A percentile compares a stretch with the other conserved stretches of the same genome.
These are phyloP conservation scores for Cornus kousa DNA, from an alignment of 148 eudicot genomes.

Conservation along the genomic window DNA sequence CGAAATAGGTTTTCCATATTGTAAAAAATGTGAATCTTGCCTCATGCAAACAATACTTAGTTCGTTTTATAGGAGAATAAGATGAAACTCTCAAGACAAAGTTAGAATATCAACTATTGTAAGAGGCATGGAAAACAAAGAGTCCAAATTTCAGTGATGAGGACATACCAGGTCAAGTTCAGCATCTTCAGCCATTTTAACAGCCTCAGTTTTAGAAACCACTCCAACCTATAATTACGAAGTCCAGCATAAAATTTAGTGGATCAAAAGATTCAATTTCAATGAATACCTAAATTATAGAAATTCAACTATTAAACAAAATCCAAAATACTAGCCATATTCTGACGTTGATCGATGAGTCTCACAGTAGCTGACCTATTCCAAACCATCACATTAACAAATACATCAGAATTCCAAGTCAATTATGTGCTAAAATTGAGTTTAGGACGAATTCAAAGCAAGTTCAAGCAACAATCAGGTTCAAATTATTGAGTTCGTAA, in stretches of 20 bases:
- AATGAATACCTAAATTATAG: too few species aligned
- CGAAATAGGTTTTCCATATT: background rate
- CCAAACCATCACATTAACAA: constrained; percentile 17
- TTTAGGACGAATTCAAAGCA: background rate
- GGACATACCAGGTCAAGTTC: constrained; percentile 73
- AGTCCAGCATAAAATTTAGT: constrained; percentile 2
- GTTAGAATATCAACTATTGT: background rate
- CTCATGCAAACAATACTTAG: background rate
- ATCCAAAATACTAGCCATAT: constrained; percentile 45
- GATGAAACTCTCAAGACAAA: background rate
- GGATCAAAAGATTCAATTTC: constrained; percentile 3
- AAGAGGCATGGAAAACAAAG: background rate
- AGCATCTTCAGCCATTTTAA: constrained; percentile 71
- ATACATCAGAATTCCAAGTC: background rate
- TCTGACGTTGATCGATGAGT: constrained; percentile 68
- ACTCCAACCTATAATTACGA: constrained; percentile 55
- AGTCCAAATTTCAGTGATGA: background rate
- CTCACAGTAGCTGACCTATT: constrained; percentile 72
- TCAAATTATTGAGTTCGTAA: background rate
- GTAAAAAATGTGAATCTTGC: background rate
- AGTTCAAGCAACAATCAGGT: background rate
- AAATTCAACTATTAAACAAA: too few species aligned
- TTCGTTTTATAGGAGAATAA: background rate
- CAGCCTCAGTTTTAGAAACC: constrained; percentile 63
- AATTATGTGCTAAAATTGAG: background rate